phyloP scores from a whole-genome alignment of 352 stramenopile species.

The Pythium aristosporum region DNA sequence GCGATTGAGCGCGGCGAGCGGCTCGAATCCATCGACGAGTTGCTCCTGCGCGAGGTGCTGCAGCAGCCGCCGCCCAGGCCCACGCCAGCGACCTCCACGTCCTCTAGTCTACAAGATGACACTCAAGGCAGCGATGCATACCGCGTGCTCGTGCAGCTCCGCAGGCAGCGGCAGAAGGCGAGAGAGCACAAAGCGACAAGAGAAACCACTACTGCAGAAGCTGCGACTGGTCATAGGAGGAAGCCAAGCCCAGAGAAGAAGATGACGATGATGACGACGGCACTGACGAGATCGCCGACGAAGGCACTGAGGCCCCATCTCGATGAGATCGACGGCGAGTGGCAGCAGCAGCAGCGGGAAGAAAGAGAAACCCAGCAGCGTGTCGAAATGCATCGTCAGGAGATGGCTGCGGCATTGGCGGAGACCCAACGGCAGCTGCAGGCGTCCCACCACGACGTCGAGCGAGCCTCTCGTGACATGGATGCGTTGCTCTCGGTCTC shows the following conservation, averaged over 20 bases:
- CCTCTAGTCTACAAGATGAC: background rate
- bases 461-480: constrained; percentile 24
- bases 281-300: background rate
- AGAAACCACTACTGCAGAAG: background rate
- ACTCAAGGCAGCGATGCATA: constrained; percentile 36
- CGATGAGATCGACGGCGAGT: background rate
- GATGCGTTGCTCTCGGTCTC: constrained; percentile 31
- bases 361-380: background rate
- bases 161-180: constrained; percentile 22
- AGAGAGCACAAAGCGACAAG: background rate
- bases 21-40: constrained; percentile 43
- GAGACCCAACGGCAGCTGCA: constrained; percentile 26
- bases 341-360: constrained; percentile 2
- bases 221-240: background rate
- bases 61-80: constrained; percentile 24
- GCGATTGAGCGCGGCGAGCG: constrained; percentile 54
- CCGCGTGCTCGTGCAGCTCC: constrained; percentile 38
- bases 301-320: background rate
- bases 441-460: constrained; percentile 25
- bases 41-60: constrained; percentile 57
- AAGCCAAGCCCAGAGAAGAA: constrained; percentile 4
- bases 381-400: background rate
- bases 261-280: background rate
- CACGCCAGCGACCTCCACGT: background rate
- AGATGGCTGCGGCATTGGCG: constrained; percentile 32